These are phyloP conservation scores for Penicillium sp. DNA, from an alignment of 2,329 filamentous ascomycete species.

Conservation along the genomic window DNA sequence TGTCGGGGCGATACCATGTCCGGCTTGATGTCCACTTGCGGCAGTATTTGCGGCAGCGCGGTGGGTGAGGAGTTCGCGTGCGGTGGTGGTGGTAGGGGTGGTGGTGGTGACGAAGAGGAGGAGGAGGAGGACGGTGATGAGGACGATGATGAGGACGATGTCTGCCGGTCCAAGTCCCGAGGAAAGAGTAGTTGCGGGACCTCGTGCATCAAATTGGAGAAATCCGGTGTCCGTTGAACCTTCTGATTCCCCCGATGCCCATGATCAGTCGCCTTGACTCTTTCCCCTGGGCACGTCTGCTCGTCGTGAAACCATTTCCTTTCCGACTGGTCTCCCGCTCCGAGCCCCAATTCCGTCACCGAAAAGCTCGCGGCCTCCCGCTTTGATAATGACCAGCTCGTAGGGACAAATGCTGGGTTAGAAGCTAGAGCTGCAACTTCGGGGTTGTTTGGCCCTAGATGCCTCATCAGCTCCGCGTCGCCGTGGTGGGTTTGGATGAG, in stretches of 20 bases:
- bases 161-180: neutral
- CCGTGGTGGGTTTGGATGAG: slow-evolving; percentile 51
- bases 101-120: neutral
- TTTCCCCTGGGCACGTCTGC: too few species aligned
- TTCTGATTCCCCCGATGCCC: too few species aligned
- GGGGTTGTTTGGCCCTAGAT: slow-evolving; percentile 58
- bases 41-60: neutral
- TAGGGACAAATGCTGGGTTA: slow-evolving; percentile 32
- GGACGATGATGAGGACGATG: neutral
- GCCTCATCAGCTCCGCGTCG: slow-evolving; percentile 55
- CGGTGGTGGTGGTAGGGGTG: too few species aligned
- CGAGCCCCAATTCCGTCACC: neutral
- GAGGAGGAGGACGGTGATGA: slow-evolving; percentile 1
- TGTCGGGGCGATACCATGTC: slow-evolving; percentile 6
- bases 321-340: neutral
- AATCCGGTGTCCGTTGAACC: too few species aligned
- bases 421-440: slow-evolving; percentile 58
- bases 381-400: slow-evolving; percentile 32
- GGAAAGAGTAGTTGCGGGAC: neutral
- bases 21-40: neutral
- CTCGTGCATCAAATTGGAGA: neutral
- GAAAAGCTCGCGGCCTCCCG: neutral
- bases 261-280: too few species aligned
- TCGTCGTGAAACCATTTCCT: neutral
- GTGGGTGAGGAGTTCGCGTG: neutral